Evolutionary conservation across 73 alveolate genomes (phyloP).

Genomic region (Uronychia setigera): DNA sequence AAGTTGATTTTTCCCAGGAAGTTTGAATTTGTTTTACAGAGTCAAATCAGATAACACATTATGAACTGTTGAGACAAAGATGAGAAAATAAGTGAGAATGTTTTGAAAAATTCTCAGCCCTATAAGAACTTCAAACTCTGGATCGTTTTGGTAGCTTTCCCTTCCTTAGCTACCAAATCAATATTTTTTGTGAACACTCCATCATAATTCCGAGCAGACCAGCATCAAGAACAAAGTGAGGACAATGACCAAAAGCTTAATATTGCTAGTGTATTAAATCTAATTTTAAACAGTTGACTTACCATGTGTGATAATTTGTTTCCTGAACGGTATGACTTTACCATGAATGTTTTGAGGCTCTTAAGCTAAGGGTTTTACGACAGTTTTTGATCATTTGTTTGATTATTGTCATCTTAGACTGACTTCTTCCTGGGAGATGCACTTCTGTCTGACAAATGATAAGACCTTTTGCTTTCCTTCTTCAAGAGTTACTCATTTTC

Average conservation of each 20-base stretch:
- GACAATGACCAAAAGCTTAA: background rate
- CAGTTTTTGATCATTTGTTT: too few relatives aligned
- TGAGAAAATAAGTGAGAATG: background rate
- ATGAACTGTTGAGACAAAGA: background rate
- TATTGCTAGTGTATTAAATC: too few relatives aligned
- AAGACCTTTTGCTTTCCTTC: too few relatives aligned
- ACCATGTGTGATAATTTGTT: too few relatives aligned
- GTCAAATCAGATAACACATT: background rate
- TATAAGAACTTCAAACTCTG: background rate
- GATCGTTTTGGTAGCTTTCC: background rate
- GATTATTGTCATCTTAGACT: too few relatives aligned
- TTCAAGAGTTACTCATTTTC: too few relatives aligned
- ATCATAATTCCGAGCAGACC: background rate
- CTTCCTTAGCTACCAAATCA: background rate
- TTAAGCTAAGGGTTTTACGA: too few relatives aligned
- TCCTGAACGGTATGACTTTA: too few relatives aligned
- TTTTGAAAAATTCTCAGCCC: background rate
- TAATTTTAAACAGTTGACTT: too few relatives aligned
- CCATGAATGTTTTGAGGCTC: too few relatives aligned
- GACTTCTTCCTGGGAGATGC: too few relatives aligned
- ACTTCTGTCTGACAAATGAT: too few relatives aligned
- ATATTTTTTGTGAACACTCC: background rate
- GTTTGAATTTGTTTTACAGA: background rate
- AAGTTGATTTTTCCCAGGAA: background rate
- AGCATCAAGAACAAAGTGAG: background rate